A percentile compares a stretch with the other conserved stretches of the same genome.
Evolutionary conservation across 1,284 basidiomycete species (phyloP).

Genomic region (Cryptococcus sp.): DNA sequence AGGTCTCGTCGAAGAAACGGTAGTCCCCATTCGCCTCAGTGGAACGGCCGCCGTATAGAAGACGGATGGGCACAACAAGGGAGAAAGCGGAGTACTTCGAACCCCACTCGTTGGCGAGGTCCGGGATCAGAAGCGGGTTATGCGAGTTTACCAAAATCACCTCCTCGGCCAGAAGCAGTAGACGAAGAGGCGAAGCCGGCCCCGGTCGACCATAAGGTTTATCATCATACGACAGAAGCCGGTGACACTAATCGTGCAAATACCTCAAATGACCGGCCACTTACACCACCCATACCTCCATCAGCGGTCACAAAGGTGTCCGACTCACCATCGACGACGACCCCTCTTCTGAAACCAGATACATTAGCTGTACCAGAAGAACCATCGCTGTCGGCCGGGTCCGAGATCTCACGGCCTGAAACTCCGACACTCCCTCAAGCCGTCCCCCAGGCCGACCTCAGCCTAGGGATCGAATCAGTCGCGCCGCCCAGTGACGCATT

Average conservation of each 20-base stretch:
- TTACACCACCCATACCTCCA: constrained; percentile 11
- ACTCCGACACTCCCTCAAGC: constrained; percentile 18
- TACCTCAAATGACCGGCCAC: constrained; percentile 5
- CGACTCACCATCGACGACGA: background rate
- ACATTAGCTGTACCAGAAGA: background rate
- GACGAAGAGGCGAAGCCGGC: background rate
- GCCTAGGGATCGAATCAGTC: no score
- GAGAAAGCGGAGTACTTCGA: constrained; percentile 10
- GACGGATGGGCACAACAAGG: constrained; percentile 2
- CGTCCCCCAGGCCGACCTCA: background rate
- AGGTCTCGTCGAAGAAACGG: constrained; percentile 5
- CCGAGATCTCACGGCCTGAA: constrained; percentile 14
- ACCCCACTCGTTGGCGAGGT: constrained; percentile 8
- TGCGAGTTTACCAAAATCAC: constrained; percentile 3
- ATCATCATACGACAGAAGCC: background rate
- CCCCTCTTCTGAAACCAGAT: no score
- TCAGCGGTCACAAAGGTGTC: background rate
- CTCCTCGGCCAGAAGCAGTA: background rate
- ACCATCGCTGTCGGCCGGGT: background rate
- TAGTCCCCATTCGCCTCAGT: constrained; percentile 1
- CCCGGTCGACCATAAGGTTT: background rate
- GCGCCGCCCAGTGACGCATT: no score
- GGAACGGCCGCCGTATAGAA: constrained; percentile 1
- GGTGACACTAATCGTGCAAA: background rate
- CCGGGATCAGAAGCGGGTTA: background rate